Evolutionary conservation across 225 moss, liverwort and hornwort species (phyloP).

Genomic region (Climacium dendroides): DNA sequence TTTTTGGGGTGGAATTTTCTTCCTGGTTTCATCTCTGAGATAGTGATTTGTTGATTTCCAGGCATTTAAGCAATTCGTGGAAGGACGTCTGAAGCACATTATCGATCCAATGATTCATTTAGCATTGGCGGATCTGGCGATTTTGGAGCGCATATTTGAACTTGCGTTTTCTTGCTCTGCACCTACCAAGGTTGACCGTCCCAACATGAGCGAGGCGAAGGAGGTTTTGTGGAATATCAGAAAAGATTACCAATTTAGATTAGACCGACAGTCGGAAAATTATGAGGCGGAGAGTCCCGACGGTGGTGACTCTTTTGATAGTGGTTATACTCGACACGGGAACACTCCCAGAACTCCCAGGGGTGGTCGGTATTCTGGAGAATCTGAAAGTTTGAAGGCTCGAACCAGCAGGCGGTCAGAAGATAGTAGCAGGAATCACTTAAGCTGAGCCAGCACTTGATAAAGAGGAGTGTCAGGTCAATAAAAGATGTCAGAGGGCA

Average conservation of each 20-base stretch:
- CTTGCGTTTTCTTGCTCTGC: slow-evolving; percentile 96
- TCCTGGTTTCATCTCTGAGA: background rate
- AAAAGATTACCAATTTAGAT: slow-evolving; percentile 59
- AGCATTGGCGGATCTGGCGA: slow-evolving; percentile 23
- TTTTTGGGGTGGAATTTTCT: background rate
- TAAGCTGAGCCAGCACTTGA: background rate
- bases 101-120: slow-evolving; percentile 70
- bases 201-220: slow-evolving; percentile 81
- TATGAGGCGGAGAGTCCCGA: slow-evolving; percentile 3
- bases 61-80: slow-evolving; percentile 90
- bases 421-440: slow-evolving; percentile 19
- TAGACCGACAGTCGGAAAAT: slow-evolving; percentile 4
- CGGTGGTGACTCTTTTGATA: slow-evolving; percentile 1
- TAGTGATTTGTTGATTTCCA: background rate
- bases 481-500: slow-evolving; percentile 14
- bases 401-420: slow-evolving; percentile 40
- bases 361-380: slow-evolving; percentile 11
- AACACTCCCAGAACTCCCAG: slow-evolving; percentile 9
- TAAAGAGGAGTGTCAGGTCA: slow-evolving; percentile 4
- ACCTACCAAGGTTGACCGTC: slow-evolving; percentile 81
- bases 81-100: slow-evolving; percentile 63
- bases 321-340: background rate
- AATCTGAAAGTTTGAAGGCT: slow-evolving; percentile 26
- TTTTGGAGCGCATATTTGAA: slow-evolving; percentile 66
- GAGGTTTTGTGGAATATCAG: slow-evolving; percentile 77